phyloP scores from a whole-genome alignment of 2,329 filamentous ascomycete genomes.

The Tetracladium maxilliforme region DNA sequence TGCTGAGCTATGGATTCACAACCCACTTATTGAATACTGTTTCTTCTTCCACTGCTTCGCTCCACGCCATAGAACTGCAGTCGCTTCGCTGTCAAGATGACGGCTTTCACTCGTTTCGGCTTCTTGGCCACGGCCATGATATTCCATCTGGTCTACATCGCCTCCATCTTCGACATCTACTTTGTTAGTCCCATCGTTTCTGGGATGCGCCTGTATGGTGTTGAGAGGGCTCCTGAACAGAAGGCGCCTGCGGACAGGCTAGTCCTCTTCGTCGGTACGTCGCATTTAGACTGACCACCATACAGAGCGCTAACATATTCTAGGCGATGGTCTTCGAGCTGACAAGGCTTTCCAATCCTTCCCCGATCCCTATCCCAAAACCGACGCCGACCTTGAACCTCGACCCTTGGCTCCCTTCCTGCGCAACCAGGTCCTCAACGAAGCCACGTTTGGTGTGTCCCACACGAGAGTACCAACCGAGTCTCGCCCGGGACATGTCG shows the following conservation, averaged over 20 bases:
- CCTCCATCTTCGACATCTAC: conserved; percentile 96
- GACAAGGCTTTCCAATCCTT: conserved; percentile 96
- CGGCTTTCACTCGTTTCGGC: conserved; percentile 48
- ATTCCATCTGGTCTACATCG: conserved; percentile 88
- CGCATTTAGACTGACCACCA: conserved; percentile 4
- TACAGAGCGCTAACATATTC: conserved; percentile 7
- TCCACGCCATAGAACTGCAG: no score
- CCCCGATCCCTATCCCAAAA: conserved; percentile 65
- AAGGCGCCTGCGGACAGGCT: conserved; percentile 78
- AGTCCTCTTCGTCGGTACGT: conserved; percentile 78
- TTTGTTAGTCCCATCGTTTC: conserved; percentile 95
- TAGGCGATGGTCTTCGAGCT: conserved; percentile 82
- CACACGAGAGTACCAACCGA: conserved; percentile 96
- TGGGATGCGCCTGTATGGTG: conserved; percentile 73
- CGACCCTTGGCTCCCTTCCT: conserved; percentile 82
- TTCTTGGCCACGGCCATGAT: conserved; percentile 81
- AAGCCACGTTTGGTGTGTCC: conserved; percentile 93
- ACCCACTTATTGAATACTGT: no score
- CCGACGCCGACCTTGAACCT: conserved; percentile 50
- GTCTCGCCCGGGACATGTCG: conserved; percentile 90
- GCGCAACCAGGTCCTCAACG: conserved; percentile 71
- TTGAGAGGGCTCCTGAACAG: conserved; percentile 41
- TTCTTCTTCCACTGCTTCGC: no score
- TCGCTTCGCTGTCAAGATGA: no score
- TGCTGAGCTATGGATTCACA: no score